Conservation (phyloP, 768 basidiomycete genomes). For the Porphyrellus cyaneotinctus region DNA sequence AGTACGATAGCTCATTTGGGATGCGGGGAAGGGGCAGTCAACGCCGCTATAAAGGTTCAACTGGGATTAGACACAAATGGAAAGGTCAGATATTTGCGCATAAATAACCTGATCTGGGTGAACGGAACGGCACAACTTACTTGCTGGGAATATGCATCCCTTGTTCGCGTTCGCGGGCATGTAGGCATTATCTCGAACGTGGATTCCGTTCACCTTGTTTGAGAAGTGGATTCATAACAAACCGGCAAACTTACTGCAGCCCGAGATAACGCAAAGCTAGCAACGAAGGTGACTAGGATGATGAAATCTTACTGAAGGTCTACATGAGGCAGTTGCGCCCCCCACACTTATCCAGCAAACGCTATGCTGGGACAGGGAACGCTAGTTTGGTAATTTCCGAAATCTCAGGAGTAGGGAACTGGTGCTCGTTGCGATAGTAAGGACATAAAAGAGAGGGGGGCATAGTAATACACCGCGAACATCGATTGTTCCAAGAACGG, state of each 20-base stretch:
- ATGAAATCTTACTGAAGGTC: constrained; percentile 37
- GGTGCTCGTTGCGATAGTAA: constrained; percentile 43
- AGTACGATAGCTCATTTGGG: constrained; percentile 43
- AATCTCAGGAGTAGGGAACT: constrained; percentile 48
- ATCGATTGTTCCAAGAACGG: constrained; percentile 18
- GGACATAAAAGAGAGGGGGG: constrained; percentile 49
- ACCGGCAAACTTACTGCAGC: constrained; percentile 31
- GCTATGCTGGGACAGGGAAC: constrained; percentile 36
- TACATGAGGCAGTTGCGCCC: constrained; percentile 25
- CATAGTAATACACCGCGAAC: constrained; percentile 35
- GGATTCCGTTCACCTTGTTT: constrained; percentile 34
- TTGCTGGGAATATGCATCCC: constrained; percentile 42
- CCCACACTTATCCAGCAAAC: constrained; percentile 41
- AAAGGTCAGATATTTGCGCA: constrained; percentile 13
- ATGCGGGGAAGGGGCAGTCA: constrained; percentile 42
- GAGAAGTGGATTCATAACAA: not conserved
- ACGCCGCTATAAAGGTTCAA: constrained; percentile 44
- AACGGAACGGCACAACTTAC: constrained; percentile 24
- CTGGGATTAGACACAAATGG: constrained; percentile 25
- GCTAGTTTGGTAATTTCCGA: constrained; percentile 43
- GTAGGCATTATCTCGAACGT: constrained; percentile 47
- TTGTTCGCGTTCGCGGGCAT: constrained; percentile 43
- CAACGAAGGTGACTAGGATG: constrained; percentile 43
- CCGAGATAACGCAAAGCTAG: constrained; percentile 43
- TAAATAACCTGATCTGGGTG: not conserved